Percentiles rank a stretch among this genome's conserved stretches.
Evolutionary conservation across 164 flowering plant genomes (phyloP).

Genomic region (Akebia trifoliata): DNA sequence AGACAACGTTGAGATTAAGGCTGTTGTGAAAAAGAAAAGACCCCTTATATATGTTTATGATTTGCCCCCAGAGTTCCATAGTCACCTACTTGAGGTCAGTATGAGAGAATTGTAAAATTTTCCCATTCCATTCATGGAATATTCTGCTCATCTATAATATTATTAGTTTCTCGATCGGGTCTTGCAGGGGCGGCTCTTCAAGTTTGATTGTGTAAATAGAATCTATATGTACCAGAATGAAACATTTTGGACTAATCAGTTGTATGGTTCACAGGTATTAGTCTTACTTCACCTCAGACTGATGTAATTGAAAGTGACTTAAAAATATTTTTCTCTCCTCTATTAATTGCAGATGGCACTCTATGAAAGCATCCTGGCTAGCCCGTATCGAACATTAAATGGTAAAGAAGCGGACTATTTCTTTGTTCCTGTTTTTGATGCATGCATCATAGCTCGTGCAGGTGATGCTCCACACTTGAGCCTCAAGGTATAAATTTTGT

Average conservation of each 20-base stretch:
- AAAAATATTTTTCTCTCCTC: slow-evolving; percentile 2
- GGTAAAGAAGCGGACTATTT: slow-evolving; percentile 96
- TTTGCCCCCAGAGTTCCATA: slow-evolving; percentile 86
- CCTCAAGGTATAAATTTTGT: slow-evolving; percentile 48
- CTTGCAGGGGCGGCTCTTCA: slow-evolving; percentile 88
- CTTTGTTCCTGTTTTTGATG: slow-evolving; percentile 96
- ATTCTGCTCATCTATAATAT: slow-evolving; percentile 1
- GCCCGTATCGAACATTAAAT: slow-evolving; percentile 74
- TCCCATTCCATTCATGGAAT: background rate
- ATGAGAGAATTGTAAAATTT: slow-evolving; percentile 1
- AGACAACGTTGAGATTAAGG: slow-evolving; percentile 39
- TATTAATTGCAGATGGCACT: slow-evolving; percentile 78
- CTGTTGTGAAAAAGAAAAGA: slow-evolving; percentile 72
- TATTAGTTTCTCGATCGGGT: slow-evolving; percentile 9
- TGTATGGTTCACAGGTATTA: slow-evolving; percentile 91
- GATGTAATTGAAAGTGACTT: slow-evolving; percentile 1
- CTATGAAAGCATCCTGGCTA: slow-evolving; percentile 82
- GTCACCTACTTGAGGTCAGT: slow-evolving; percentile 87
- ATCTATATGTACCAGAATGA: slow-evolving; percentile 65
- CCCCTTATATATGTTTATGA: slow-evolving; percentile 95
- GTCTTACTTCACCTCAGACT: slow-evolving; percentile 4
- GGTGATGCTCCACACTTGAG: slow-evolving; percentile 94
- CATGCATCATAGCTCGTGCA: slow-evolving; percentile 90
- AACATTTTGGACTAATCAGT: slow-evolving; percentile 82
- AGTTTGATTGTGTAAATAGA: slow-evolving; percentile 85